Conservation (phyloP, 192 early-diverging fungal genomes). For the Cetraspora pellucida region DNA sequence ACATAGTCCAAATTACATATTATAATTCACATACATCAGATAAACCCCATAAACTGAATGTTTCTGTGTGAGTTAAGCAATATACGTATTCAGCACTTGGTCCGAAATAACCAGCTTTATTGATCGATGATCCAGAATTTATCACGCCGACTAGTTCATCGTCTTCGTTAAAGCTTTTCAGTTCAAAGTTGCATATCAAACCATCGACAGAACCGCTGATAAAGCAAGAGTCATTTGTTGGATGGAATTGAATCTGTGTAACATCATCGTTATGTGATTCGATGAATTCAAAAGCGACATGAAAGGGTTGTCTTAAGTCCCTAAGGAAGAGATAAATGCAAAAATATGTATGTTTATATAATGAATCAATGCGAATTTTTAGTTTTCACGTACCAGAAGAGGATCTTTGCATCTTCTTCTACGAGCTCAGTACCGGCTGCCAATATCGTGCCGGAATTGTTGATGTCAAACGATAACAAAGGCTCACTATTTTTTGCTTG, state of each 20-base stretch:
- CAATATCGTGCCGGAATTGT: slow-evolving; percentile 50
- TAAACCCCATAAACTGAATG: slow-evolving; percentile 76
- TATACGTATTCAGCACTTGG: slow-evolving; percentile 88
- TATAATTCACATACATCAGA: slow-evolving; percentile 46
- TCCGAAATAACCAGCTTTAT: slow-evolving; percentile 89
- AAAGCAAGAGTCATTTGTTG: slow-evolving; percentile 52
- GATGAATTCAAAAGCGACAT: slow-evolving; percentile 46
- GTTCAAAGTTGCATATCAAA: slow-evolving; percentile 75
- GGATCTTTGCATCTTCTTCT: slow-evolving; percentile 48
- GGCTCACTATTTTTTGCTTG: slow-evolving; percentile 38
- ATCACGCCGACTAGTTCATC: slow-evolving; percentile 83
- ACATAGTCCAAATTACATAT: neutral
- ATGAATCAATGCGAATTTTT: too few relatives aligned
- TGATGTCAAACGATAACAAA: slow-evolving; percentile 58
- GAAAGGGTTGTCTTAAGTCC: slow-evolving; percentile 39
- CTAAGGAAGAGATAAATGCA: neutral
- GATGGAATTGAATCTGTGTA: slow-evolving; percentile 75
- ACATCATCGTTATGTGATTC: slow-evolving; percentile 78
- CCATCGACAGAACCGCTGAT: slow-evolving; percentile 77
- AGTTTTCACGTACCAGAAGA: slow-evolving; percentile 50
- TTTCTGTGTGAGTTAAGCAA: slow-evolving; percentile 87
- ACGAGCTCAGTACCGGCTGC: slow-evolving; percentile 58
- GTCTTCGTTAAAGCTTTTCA: slow-evolving; percentile 78
- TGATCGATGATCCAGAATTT: slow-evolving; percentile 82
- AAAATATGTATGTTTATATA: neutral